A percentile compares a stretch with the other conserved stretches of the same genome.
Evolutionary conservation across 352 stramenopile genomes (phyloP).

Genomic region (Globisporangium takayamanum): DNA sequence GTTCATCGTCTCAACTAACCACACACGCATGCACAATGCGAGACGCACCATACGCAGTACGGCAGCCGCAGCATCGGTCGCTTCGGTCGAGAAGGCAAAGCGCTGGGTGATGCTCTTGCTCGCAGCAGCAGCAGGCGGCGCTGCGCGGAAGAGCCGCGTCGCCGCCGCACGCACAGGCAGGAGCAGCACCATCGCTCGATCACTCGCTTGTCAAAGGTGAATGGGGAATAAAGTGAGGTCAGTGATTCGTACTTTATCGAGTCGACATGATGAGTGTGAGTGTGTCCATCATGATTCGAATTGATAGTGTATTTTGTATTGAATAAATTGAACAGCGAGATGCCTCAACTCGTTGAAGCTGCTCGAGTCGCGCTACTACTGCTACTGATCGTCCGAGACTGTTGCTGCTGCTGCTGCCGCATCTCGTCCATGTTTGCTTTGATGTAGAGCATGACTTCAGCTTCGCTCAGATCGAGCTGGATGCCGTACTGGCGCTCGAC

Average conservation of each 20-base stretch:
- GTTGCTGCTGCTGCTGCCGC: constrained; percentile 22
- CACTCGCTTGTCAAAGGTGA: not conserved
- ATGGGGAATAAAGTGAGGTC: no score
- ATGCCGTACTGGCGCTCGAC: constrained; percentile 53
- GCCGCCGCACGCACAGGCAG: constrained; percentile 30
- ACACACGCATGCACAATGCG: not conserved
- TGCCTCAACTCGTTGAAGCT: no score
- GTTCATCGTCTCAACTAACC: no score
- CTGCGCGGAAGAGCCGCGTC: constrained; percentile 25
- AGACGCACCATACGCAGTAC: constrained; percentile 59
- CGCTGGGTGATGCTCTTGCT: constrained; percentile 11
- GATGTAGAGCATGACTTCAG: constrained; percentile 56
- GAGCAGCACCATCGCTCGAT: constrained; percentile 27
- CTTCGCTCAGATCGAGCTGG: constrained; percentile 54
- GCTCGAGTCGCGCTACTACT: no score
- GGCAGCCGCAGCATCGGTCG: constrained; percentile 61
- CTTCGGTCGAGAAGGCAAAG: constrained; percentile 51
- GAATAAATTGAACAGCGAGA: no score
- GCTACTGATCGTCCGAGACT: not conserved
- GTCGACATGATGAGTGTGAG: no score
- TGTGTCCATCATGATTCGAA: no score
- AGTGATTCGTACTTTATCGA: no score
- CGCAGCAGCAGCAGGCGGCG: constrained; percentile 1
- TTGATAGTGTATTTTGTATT: no score
- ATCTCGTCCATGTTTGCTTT: constrained; percentile 69